Evolutionary conservation across 2,329 filamentous ascomycete species (phyloP), one percentile per base, ranked within the genome.

Genomic region (Phyllosticta citribraziliensis): DNA sequence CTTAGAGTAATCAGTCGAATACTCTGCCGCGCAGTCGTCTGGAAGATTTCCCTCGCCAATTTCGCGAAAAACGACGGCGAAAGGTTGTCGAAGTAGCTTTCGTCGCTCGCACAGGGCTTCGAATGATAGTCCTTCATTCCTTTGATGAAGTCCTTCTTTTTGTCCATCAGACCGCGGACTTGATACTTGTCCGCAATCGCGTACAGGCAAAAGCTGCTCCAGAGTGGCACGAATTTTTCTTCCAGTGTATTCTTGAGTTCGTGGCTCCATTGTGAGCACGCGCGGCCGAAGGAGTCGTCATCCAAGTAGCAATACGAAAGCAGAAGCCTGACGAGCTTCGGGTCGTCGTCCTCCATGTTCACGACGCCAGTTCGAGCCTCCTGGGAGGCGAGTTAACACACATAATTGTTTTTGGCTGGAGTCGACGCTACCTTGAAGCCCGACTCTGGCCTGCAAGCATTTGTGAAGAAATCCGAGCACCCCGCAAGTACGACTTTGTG

Each of bases 271-370:
- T 30, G 2, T 30, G 6, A 6, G 5, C 8, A 8, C 9, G 5
- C 25, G 25, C 25, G 25, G 8, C 9, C 27, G 27, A 30, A 30
- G 9, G 6, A 3, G 27, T 6, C 6, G 2, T 6, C 6, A 6
- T 8, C 5, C 35, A 58, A 57, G 47, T 63, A 63, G 19, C 56
- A 52, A 53, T 22, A 61, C 33, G 33, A 12, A 12, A 63, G 57
- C 40, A 63, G 55, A 5, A 51, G 53, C n/a, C 55, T 20, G 11
- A 63, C 57, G n/a, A 55, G 24, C 30, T 50, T 22, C 17, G 58
- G 58, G 40, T 63, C 58, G 8, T 54, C 57, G 14, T 59, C 57
- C 12, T 55, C 52, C 10, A 55, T 25, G 2, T 22, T 11, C 9
- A 60, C 56, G 58, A 56, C 27, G 20, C 54, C 25, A 4, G 58